phyloP scores from a whole-genome alignment of 148 eudicot species.

The Drosera capensis region DNA sequence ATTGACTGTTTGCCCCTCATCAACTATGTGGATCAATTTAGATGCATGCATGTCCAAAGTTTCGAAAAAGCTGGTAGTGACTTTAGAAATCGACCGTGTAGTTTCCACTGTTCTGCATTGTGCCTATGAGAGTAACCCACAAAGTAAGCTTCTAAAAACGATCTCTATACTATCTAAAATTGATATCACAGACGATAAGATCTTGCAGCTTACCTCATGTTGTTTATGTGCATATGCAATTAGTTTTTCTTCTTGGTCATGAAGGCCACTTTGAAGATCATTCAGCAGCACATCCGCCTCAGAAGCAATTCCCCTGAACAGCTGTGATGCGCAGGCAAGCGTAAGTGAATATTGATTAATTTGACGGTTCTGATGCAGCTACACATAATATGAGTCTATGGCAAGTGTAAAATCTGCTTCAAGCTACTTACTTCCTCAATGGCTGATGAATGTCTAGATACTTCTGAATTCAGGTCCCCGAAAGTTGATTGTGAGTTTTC shows the following conservation, averaged over 20 bases:
- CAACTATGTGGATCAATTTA: constrained; percentile 59
- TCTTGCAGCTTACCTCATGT: constrained; percentile 40
- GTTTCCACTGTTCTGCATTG: constrained; percentile 76
- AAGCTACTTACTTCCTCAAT: constrained; percentile 41
- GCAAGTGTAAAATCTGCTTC: not conserved
- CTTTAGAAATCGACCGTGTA: constrained; percentile 68
- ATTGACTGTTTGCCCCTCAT: constrained; percentile 62
- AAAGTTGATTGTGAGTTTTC: constrained; percentile 60
- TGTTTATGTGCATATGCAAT: constrained; percentile 57
- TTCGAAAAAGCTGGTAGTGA: constrained; percentile 49
- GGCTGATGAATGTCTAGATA: constrained; percentile 72
- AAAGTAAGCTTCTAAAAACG: not conserved
- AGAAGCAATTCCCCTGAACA: constrained; percentile 54
- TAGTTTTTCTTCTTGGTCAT: constrained; percentile 64
- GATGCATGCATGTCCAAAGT: constrained; percentile 74
- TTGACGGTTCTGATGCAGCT: too few relatives aligned
- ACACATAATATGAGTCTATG: too few relatives aligned
- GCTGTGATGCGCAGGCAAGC: constrained; percentile 60
- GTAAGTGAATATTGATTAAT: too few relatives aligned
- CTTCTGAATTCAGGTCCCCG: constrained; percentile 56
- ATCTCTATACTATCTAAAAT: not conserved
- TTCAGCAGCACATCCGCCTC: constrained; percentile 72
- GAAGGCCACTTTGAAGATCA: constrained; percentile 71
- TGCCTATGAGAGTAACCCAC: constrained; percentile 36
- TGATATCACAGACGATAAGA: not conserved